Base-by-base conservation (phyloP, 1,139 yeast species). In the Sugiyamaella paludigena region DNA sequence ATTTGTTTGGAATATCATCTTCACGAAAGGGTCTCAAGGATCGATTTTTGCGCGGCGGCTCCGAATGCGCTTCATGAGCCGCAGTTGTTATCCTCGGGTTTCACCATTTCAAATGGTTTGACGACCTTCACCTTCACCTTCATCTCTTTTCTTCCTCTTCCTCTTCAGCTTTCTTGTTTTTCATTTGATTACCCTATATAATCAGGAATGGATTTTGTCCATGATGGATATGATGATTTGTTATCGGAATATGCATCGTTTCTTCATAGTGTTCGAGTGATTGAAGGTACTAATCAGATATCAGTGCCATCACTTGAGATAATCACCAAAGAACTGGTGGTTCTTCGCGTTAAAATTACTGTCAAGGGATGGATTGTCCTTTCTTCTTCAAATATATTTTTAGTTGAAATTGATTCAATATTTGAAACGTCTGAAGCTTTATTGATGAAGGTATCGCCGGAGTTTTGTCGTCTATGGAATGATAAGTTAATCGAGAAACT, bases 361-460 rank as follows among this genome's bases (percentile, higher is more conserved):
- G 37, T 29, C 4, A 30, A 43, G 24, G 47, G 47, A 4, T 43
- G 47, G 47, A 36, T 32, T 6, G 33, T 43, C 1, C 37, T 43
- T 11, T 31, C 36, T 12, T 31, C 36, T 12, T 43, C 47, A 9
- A 29, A 26, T 30, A 24, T 24, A 11, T 31, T 24, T 9, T 8
- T 30, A 2, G 34, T 36, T n/a, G 32, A 19, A 16, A 26, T 29
- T n/a, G 36, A 35, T 15, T 32, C 36, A 9, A 30, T 43, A n/a
- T 43, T 31, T n/a, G 47, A 43, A 24, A 43, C 47, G 4, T 24
- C 32, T 31, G 47, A 43, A 13, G 36, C 47, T 10, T 35, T 43
- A 11, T 37, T 43, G 16, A 43, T 43, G 47, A 32, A 12, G 26
- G 47, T 37, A 9, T 43, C 47, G 10, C 47, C 47, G 7, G 19